Conservation (phyloP, 1,284 basidiomycete species). For the Athelia psychrophila region DNA sequence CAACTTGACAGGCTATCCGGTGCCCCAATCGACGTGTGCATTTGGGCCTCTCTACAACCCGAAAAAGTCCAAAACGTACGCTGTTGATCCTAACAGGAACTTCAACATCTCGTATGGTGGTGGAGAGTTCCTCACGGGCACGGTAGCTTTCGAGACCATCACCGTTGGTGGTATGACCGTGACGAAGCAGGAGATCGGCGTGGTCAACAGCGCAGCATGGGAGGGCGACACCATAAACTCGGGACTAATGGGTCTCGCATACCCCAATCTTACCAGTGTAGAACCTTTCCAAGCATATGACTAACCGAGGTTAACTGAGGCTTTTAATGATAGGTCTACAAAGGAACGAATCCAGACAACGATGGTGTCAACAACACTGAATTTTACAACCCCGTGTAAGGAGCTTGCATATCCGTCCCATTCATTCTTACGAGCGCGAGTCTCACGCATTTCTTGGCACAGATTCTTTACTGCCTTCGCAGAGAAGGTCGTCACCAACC, state of each 20-base stretch:
- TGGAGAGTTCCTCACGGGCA: conserved; percentile 17
- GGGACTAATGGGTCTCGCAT: conserved; percentile 16
- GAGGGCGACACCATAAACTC: conserved; percentile 19
- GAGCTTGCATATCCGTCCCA: too few species aligned
- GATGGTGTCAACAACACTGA: conserved; percentile 8
- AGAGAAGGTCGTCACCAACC: too few species aligned
- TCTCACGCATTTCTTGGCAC: too few species aligned
- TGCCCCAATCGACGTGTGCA: conserved; percentile 12
- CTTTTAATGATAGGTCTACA: conserved; percentile 2
- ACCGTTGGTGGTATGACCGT: conserved; percentile 19
- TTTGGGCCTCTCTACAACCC: conserved; percentile 20
- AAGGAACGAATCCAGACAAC: conserved; percentile 11
- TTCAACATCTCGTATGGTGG: conserved; percentile 22
- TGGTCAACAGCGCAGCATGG: conserved; percentile 20
- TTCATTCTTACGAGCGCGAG: too few species aligned
- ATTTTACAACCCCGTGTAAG: conserved; percentile 13
- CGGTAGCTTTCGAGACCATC: conserved; percentile 21
- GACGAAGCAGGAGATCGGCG: conserved; percentile 18
- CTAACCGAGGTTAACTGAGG: too few species aligned
- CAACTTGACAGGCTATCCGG: conserved; percentile 10
- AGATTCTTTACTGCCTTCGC: too few species aligned
- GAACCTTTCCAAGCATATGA: too few species aligned
- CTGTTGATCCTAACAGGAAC: conserved; percentile 13
- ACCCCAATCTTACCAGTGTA: conserved; percentile 14
- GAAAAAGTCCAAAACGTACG: conserved; percentile 16